These are phyloP conservation scores for Exophiala calicioides DNA, from an alignment of 2,329 filamentous ascomycete species.

Conservation along the genomic window DNA sequence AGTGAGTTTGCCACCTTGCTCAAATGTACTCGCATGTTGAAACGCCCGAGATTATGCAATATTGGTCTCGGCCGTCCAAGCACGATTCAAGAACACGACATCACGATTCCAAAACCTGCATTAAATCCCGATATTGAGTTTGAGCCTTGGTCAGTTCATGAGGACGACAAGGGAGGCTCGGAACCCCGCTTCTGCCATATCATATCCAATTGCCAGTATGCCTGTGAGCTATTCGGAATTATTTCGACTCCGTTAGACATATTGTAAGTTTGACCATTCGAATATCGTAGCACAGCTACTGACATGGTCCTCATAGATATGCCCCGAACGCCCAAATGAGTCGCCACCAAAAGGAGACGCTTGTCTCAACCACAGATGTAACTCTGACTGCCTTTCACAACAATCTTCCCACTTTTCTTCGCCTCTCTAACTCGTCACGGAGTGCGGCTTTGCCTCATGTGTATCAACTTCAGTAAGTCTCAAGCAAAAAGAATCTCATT, in stretches of 20 bases:
- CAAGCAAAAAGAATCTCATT: no score
- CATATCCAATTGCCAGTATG: neutral
- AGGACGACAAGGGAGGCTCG: neutral
- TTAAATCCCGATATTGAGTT: constrained; percentile 3
- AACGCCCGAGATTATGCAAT: no score
- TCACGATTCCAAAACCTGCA: constrained; percentile 2
- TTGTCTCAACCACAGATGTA: constrained; percentile 1
- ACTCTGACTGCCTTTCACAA: constrained; percentile 1
- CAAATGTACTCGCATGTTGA: no score
- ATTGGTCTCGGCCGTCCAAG: constrained; percentile 9
- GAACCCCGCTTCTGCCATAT: neutral
- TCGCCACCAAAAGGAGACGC: constrained; percentile 1
- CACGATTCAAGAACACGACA: neutral
- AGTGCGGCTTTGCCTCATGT: neutral
- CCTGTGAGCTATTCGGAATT: neutral
- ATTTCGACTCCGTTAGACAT: neutral
- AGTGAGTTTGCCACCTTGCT: constrained; percentile 6
- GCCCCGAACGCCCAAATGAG: constrained; percentile 4
- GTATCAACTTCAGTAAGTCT: constrained; percentile 14
- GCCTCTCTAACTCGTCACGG: neutral
- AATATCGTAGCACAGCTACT: no score
- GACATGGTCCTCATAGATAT: neutral
- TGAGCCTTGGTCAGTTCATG: neutral
- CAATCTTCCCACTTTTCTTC: neutral
- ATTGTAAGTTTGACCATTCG: no score